Base-by-base conservation (phyloP, 345 rosid genomes). In the Gossypioides kirkii region DNA sequence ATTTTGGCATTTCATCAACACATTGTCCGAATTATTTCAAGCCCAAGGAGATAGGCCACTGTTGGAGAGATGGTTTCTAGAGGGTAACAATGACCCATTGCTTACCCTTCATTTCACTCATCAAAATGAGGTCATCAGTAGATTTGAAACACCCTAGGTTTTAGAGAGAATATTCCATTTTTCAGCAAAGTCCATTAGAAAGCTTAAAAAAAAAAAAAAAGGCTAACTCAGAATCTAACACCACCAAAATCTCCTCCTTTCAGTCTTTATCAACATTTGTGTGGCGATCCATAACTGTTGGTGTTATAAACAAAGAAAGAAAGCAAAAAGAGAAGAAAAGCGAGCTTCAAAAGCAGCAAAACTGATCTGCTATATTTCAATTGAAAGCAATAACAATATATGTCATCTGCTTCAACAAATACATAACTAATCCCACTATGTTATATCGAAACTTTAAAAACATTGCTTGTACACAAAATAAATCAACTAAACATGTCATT, bases 221-320 rank as follows among this genome's bases (percentile, higher is more conserved):
- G 72, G 84, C 87, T 6, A 91, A 94, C 61, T 32, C 78, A 10
- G 82, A 82, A 61, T 70, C 62, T 17, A 76, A 80, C 25, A 87
- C 89, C 26, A 77, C n/a, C 42, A 77, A 85, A 13, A 88, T 94
- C n/a, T 94, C 97, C 0, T 91, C 97, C 22, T 91, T 87, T 43
- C 97, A 91, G 61, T 78, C 94, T 1, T 41, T 94, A 52, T 85
- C 88, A 6, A 89, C 94, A 0, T 75, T 87, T 18, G 71, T 87
- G 17, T 91, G 96, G 97, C 84, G 86, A 66, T 83, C 85, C 72
- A 82, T 91, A 73, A n/a, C n/a, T n/a, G n/a, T n/a, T n/a, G n/a
- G n/a, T n/a, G n/a, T n/a, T n/a, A n/a, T n/a, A n/a, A n/a, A n/a
- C n/a, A n/a, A n/a, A n/a, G n/a, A n/a, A n/a, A n/a, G n/a, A n/a